Evolutionary conservation across 2,329 filamentous ascomycete species (phyloP).

Genomic region (Laburnicola sp.): DNA sequence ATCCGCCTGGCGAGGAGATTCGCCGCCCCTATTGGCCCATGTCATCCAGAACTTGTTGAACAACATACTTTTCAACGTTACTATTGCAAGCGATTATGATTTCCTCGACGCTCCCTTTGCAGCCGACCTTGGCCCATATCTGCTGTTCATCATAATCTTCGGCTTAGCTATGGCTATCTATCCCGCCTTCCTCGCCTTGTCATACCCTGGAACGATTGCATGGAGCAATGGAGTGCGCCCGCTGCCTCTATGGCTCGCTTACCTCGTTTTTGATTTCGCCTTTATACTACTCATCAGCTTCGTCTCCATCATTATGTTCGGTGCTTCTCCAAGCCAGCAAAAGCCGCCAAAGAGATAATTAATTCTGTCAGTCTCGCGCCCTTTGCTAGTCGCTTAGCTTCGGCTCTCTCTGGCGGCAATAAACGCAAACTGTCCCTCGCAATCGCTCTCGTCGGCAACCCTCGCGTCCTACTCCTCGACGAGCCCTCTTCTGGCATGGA

Average conservation of each 20-base stretch:
- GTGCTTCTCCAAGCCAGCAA: slow-evolving; percentile 69
- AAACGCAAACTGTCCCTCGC: slow-evolving; percentile 87
- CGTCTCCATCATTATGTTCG: slow-evolving; percentile 68
- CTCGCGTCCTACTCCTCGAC: slow-evolving; percentile 83
- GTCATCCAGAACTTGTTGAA: slow-evolving; percentile 26
- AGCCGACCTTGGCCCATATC: slow-evolving; percentile 66
- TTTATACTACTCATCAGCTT: slow-evolving; percentile 69
- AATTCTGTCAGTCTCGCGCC: slow-evolving; percentile 72
- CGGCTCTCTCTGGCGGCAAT: slow-evolving; percentile 81
- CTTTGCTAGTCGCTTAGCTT: slow-evolving; percentile 73
- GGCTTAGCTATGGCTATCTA: slow-evolving; percentile 73
- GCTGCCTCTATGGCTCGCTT: slow-evolving; percentile 79
- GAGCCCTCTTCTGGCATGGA: slow-evolving; percentile 87
- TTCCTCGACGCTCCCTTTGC: slow-evolving; percentile 70
- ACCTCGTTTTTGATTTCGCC: slow-evolving; percentile 75
- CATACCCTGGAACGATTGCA: slow-evolving; percentile 76
- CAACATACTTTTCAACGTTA: slow-evolving; percentile 4
- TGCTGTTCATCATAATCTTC: slow-evolving; percentile 61
- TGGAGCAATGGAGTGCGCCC: slow-evolving; percentile 83
- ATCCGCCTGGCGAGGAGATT: slow-evolving; percentile 2
- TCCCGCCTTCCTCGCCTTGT: slow-evolving; percentile 79
- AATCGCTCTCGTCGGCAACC: slow-evolving; percentile 88
- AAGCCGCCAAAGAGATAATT: slow-evolving; percentile 73
- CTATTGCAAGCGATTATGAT: slow-evolving; percentile 18
- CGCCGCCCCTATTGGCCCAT: slow-evolving; percentile 34